Evolutionary conservation across 2,329 filamentous ascomycete species (phyloP), one percentile per base, ranked within the genome.

Genomic region (Fusarium sp.): DNA sequence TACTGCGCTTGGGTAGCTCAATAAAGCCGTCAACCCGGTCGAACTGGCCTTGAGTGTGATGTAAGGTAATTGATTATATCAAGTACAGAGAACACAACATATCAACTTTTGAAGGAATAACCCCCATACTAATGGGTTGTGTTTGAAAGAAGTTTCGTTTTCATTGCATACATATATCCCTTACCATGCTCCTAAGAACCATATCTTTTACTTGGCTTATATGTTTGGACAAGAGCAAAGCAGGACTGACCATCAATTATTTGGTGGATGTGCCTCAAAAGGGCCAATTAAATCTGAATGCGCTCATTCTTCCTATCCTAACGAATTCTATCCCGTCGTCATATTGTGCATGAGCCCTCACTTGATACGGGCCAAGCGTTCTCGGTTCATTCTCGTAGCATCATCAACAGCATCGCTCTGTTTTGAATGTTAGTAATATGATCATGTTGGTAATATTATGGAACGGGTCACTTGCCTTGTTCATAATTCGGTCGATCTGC

Each of bases 401-500:
- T 95, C 92, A 78, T 94, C 92, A 71, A 97, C 92, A 72, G 84
- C 86, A 77, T 97, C 93, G 80, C 90, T 95, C 92, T 93, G 77
- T 54, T 53, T 45, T 13, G 35, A 44, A 24, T 32, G 62, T 81
- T 75, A 83, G 78, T 41, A 44, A 53, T 22, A 26, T 32, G 28
- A 30, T 37, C 28, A 28, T 11, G 10, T 32, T 32, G 17, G 32
- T 11, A 24, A 6, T 20, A 7, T 14, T 5, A 9, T 30, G 28
- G 30, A 33, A 47, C 49, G 19, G 24, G 39, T 49, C 13, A 57
- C 83, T 75, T 80, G 92, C 92, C 90, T 96, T 96, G 70, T 83
- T 83, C 68, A 87, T 92, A 75, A 97, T 93, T 61, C 89, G 86
- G 65, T 92, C 90, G 74, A 97, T 90, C 74, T 83, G 77, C 73